phyloP scores from a whole-genome alignment of 148 eudicot species.

The Oxyria digyna region DNA sequence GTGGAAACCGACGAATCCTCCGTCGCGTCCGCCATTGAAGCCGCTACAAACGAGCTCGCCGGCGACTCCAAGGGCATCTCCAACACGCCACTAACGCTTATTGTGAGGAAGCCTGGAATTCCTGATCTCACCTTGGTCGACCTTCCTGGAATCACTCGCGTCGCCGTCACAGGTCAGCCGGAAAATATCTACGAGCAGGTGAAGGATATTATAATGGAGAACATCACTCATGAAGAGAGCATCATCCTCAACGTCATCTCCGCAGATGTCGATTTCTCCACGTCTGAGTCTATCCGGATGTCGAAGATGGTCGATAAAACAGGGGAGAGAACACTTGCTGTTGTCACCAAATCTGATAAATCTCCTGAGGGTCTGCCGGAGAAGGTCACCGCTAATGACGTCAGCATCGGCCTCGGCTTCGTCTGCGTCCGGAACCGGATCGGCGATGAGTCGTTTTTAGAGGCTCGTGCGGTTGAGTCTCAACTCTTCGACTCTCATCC shows the following conservation, averaged over 20 bases:
- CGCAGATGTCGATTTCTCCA: conserved; percentile 11
- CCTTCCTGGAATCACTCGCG: conserved; percentile 4
- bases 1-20: neutral
- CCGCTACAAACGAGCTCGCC: neutral
- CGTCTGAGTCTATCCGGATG: conserved; percentile 24
- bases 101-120: neutral
- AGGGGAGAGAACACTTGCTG: conserved; percentile 23
- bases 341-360: conserved; percentile 22
- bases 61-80: neutral
- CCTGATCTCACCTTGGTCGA: neutral
- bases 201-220: conserved; percentile 15
- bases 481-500: neutral
- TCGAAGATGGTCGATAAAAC: conserved; percentile 21
- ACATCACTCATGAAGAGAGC: conserved; percentile 17
- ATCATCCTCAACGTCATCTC: conserved; percentile 21
- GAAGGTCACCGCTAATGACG: conserved; percentile 15
- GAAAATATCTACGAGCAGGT: neutral
- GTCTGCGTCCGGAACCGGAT: conserved; percentile 24
- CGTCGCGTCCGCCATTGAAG: neutral
- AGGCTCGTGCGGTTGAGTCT: neutral
- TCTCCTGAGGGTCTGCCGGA: conserved; percentile 24
- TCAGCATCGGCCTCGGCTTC: conserved; percentile 19
- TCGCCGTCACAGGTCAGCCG: neutral
- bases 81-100: neutral
- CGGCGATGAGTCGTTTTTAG: conserved; percentile 11